These are phyloP conservation scores for Leccinum uliginosum DNA, from an alignment of 768 basidiomycete genomes.

Conservation along the genomic window DNA sequence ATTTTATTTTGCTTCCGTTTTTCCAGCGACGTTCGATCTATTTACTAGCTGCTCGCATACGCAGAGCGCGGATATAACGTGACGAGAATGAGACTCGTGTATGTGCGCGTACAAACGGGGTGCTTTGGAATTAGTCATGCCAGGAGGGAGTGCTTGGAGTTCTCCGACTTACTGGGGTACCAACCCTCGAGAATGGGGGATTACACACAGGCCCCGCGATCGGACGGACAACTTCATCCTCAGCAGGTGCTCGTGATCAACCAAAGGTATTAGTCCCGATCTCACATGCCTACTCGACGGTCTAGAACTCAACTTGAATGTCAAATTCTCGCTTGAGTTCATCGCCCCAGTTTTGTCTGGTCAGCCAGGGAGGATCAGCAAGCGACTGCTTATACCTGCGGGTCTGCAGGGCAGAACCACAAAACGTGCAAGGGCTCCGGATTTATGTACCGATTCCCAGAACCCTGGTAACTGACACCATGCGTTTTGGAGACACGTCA, in stretches of 20 bases:
- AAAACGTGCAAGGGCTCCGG: conserved; percentile 16
- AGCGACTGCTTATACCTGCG: conserved; percentile 15
- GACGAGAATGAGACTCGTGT: conserved; percentile 5
- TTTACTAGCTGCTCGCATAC: neutral
- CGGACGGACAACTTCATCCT: conserved; percentile 1
- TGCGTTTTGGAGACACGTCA: conserved; percentile 22
- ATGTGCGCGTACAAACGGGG: conserved; percentile 11
- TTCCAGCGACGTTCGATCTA: conserved; percentile 1
- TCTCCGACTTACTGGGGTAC: conserved; percentile 4
- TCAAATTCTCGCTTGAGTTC: conserved; percentile 26
- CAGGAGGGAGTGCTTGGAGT: conserved; percentile 2
- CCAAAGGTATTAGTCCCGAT: conserved; percentile 9
- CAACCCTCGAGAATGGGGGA: conserved; percentile 16
- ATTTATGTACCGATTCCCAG: conserved; percentile 21
- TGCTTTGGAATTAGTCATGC: conserved; percentile 13
- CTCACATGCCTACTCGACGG: conserved; percentile 10
- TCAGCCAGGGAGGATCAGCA: conserved; percentile 18
- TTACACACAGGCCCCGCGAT: conserved; percentile 7
- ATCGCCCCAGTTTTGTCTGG: conserved; percentile 24
- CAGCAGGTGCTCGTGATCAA: conserved; percentile 2
- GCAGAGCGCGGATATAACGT: conserved; percentile 10
- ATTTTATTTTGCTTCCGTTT: neutral
- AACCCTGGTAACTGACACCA: conserved; percentile 27
- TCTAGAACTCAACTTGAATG: conserved; percentile 22
- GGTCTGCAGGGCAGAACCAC: conserved; percentile 16